These are phyloP conservation scores for Pseudozyma tsukubaensis DNA, from an alignment of 1,284 basidiomycete species.

Conservation along the genomic window DNA sequence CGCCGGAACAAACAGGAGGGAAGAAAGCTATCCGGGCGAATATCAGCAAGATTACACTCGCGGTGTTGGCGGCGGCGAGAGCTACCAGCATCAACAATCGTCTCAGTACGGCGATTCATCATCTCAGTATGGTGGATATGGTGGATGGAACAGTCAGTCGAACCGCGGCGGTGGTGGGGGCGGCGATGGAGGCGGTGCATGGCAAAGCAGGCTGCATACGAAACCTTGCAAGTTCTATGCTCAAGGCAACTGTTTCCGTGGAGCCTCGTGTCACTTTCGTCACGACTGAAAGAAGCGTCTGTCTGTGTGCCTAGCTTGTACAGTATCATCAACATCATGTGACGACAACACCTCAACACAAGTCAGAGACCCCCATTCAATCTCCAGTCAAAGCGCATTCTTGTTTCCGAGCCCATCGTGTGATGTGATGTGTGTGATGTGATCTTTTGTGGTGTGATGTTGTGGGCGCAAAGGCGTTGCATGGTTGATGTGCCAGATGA, in stretches of 20 bases:
- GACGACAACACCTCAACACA: no score
- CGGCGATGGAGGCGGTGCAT: background rate
- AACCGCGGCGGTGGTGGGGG: slow-evolving; percentile 9
- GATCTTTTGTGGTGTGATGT: no score
- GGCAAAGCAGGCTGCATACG: slow-evolving; percentile 15
- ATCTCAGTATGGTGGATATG: background rate
- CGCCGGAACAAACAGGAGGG: background rate
- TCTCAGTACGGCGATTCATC: background rate
- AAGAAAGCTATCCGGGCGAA: slow-evolving; percentile 42
- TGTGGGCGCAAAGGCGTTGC: background rate
- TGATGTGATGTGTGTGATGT: no score
- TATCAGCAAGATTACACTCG: slow-evolving; percentile 23
- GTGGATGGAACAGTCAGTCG: background rate
- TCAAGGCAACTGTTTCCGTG: slow-evolving; percentile 26
- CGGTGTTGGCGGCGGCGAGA: background rate
- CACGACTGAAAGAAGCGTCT: slow-evolving; percentile 13
- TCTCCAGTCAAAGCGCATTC: no score
- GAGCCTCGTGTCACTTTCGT: slow-evolving; percentile 26
- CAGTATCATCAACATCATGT: background rate
- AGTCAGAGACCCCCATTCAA: background rate
- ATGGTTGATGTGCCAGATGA: background rate
- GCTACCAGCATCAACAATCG: background rate
- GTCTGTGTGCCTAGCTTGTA: background rate
- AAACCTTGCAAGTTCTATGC: slow-evolving; percentile 42
- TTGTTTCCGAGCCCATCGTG: no score